Percentiles rank a stretch among this genome's conserved stretches.
These are phyloP conservation scores for Salvia splendens DNA, from an alignment of 257 asterid species.

Conservation along the genomic window DNA sequence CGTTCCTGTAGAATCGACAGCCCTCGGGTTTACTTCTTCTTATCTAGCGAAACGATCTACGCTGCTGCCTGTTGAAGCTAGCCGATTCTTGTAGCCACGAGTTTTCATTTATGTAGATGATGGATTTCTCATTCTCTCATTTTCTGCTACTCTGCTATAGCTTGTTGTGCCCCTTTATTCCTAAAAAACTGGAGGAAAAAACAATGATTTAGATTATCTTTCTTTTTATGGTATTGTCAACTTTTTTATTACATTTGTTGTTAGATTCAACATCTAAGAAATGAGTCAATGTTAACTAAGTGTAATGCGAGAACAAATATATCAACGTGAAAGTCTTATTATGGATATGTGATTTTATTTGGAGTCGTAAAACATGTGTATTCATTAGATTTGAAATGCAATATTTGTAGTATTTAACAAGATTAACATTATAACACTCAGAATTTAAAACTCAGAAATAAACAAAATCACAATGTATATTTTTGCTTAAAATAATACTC, in stretches of 20 bases:
- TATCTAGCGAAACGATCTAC: not conserved
- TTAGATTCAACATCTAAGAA: constrained; percentile 4
- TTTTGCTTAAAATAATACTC: too few species aligned
- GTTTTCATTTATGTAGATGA: not conserved
- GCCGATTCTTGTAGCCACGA: constrained; percentile 23
- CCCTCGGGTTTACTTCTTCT: constrained; percentile 17
- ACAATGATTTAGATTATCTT: not conserved
- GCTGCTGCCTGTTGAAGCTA: not conserved
- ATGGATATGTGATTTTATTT: too few species aligned
- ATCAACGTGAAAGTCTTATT: too few species aligned
- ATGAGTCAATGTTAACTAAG: too few species aligned
- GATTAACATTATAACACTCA: too few species aligned
- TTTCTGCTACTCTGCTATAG: not conserved
- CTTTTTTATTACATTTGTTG: constrained; percentile 15
- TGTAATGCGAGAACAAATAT: too few species aligned
- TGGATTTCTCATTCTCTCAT: constrained; percentile 2
- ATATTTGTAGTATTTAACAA: too few species aligned
- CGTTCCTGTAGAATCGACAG: constrained; percentile 65
- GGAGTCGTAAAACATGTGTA: too few species aligned
- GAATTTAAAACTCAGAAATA: too few species aligned
- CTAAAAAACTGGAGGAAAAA: not conserved
- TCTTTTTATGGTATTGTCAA: constrained; percentile 10
- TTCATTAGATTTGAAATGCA: too few species aligned
- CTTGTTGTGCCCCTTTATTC: not conserved
- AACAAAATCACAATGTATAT: too few species aligned